phyloP scores from a whole-genome alignment of 495 filamentous ascomycete species.

The Penicillium samsonianum region DNA sequence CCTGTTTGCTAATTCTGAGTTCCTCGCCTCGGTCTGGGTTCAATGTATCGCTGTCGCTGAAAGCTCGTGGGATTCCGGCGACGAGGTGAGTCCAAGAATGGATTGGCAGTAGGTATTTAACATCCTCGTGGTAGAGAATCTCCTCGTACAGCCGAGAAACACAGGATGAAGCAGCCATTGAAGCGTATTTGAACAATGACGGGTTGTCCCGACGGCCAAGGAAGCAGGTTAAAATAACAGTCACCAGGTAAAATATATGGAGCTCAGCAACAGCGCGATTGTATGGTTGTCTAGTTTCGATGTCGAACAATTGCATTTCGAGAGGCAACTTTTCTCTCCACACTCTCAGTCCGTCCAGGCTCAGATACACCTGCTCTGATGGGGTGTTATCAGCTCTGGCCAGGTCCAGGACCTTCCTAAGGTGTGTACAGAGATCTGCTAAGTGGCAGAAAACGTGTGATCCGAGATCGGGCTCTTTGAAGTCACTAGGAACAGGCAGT shows the following conservation, averaged over 20 bases:
- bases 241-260: conserved; percentile 20
- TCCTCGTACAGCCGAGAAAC: conserved; percentile 23
- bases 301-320: conserved; percentile 9
- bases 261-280: conserved; percentile 13
- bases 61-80: conserved; percentile 21
- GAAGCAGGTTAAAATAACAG: conserved; percentile 20
- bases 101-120: conserved; percentile 12
- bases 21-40: conserved; percentile 9
- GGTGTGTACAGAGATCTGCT: not conserved
- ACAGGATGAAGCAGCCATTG: conserved; percentile 22
- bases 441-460: conserved; percentile 8
- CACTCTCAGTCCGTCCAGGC: not conserved
- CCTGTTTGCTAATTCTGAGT: conserved; percentile 6
- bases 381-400: not conserved
- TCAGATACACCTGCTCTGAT: conserved; percentile 1
- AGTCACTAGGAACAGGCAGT: conserved; percentile 9
- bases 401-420: conserved; percentile 1
- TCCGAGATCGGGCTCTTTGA: conserved; percentile 7
- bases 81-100: conserved; percentile 18
- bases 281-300: conserved; percentile 6
- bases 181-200: conserved; percentile 17
- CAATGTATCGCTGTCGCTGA: conserved; percentile 10
- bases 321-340: conserved; percentile 11
- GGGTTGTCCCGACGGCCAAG: conserved; percentile 15
- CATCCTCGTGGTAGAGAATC: conserved; percentile 19